These are phyloP conservation scores for Xerocomus nothofagi DNA, from an alignment of 1,284 basidiomycete species.

Conservation along the genomic window DNA sequence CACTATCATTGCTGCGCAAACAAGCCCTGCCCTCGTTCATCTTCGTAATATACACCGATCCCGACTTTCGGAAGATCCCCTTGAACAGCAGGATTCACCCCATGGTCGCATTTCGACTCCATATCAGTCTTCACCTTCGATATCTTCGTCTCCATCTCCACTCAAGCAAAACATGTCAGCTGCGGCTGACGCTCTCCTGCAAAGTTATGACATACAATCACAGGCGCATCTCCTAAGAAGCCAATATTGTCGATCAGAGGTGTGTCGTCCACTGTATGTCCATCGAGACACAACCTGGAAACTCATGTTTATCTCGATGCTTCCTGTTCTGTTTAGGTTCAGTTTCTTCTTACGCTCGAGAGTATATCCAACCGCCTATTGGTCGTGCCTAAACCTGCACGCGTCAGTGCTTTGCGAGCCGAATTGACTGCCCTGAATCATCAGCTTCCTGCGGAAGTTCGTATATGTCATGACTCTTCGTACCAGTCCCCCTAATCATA, in stretches of 20 bases:
- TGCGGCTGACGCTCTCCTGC: constrained; percentile 55
- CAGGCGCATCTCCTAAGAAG: constrained; percentile 78
- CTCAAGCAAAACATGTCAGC: constrained; percentile 46
- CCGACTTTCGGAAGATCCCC: constrained; percentile 66
- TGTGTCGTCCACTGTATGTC: constrained; percentile 33
- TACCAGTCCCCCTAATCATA: constrained; percentile 3
- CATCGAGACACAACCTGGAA: background rate
- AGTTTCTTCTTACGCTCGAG: constrained; percentile 88
- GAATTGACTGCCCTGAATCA: constrained; percentile 97
- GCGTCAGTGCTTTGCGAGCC: constrained; percentile 92
- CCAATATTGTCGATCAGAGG: constrained; percentile 92
- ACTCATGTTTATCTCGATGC: constrained; percentile 3
- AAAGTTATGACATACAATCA: constrained; percentile 64
- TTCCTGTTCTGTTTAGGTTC: constrained; percentile 48
- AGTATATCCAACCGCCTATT: constrained; percentile 92
- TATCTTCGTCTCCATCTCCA: constrained; percentile 49
- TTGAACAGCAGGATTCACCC: constrained; percentile 63
- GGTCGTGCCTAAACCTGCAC: constrained; percentile 90
- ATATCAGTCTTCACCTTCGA: constrained; percentile 67
- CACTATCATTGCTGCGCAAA: constrained; percentile 61
- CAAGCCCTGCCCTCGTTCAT: constrained; percentile 66
- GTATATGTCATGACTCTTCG: constrained; percentile 18
- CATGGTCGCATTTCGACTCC: constrained; percentile 42
- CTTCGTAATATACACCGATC: constrained; percentile 51
- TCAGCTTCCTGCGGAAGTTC: constrained; percentile 89